Evolutionary conservation across 78 protist species (phyloP), one percentile per base, ranked within the genome.

Genomic region (Dictyostelium capitatum): DNA sequence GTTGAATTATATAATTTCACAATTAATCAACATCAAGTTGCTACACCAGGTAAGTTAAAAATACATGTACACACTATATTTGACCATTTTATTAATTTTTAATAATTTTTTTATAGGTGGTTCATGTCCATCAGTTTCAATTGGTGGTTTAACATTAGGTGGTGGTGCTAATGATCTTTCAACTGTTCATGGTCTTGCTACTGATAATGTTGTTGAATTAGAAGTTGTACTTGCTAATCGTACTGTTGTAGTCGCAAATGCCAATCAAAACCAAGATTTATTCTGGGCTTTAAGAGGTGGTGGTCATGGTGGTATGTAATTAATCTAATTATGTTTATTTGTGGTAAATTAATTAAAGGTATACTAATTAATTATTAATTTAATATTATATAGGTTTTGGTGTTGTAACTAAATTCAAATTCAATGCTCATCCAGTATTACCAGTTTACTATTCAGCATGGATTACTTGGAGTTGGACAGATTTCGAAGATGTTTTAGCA

Each of bases 231-330:
- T 93, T 62, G 96, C 93, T 75, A 93, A 93, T 75, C 62, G 79
- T 23, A 62, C 96, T 0, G 53, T 93, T 59, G 85, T 89, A 3
- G 23, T 15, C 41, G 95, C 84, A 0, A 41, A 25, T 20, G 89
- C 3, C 0, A 7, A 20, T 7, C 3, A n/a, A 46, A 70, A 93
- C 77, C 10, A 82, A 5, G 96, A 91, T 19, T 74, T 93, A 50
- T 93, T 83, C 62, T 93, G 92, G 93, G 96, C 96, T 51, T 77
- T 89, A 14, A 74, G 96, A 37, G 96, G 96, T 51, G 96, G 72
- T 67, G 96, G 96, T 72, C 92, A 87, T 57, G 90, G 90, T 64
- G 56, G n/a, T n/a, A n/a, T n/a, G n/a, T n/a, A n/a, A n/a, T n/a
- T n/a, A n/a, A n/a, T n/a, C n/a, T n/a, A n/a, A n/a, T n/a, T n/a